Evolutionary conservation across 2,329 filamentous ascomycete species (phyloP).

Genomic region (Colletotrichum tropicicola): DNA sequence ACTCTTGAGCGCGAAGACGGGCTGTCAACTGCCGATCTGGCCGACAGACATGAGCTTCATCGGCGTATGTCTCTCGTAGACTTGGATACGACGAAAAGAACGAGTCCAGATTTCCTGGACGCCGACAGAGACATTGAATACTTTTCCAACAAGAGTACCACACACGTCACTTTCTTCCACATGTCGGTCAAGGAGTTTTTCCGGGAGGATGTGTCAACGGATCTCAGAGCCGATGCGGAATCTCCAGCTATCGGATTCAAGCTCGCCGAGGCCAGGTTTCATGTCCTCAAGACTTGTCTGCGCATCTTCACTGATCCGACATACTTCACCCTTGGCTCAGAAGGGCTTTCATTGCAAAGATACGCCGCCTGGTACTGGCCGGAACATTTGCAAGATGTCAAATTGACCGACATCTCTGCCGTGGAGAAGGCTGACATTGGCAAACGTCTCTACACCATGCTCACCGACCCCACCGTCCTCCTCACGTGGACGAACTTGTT

Average conservation of each 20-base stretch:
- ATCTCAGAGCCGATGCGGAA: slow-evolving; percentile 19
- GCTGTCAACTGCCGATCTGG: slow-evolving; percentile 49
- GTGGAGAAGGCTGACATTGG: slow-evolving; percentile 45
- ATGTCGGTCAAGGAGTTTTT: slow-evolving; percentile 50
- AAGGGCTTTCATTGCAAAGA: slow-evolving; percentile 33
- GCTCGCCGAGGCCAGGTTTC: slow-evolving; percentile 42
- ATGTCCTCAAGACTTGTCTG: slow-evolving; percentile 48
- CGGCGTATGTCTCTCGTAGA: slow-evolving; percentile 25
- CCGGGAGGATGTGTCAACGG: slow-evolving; percentile 40
- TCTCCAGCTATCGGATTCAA: slow-evolving; percentile 44
- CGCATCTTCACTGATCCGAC: slow-evolving; percentile 46
- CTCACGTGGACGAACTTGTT: slow-evolving; percentile 51
- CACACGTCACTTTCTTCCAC: slow-evolving; percentile 50
- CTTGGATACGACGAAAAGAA: slow-evolving; percentile 2
- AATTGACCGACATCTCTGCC: slow-evolving; percentile 36
- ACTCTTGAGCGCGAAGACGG: slow-evolving; percentile 54
- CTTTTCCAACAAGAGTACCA: slow-evolving; percentile 51
- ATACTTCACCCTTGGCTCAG: slow-evolving; percentile 29
- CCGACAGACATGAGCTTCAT: slow-evolving; percentile 46
- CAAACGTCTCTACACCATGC: slow-evolving; percentile 44
- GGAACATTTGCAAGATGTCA: slow-evolving; percentile 47
- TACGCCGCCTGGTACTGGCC: slow-evolving; percentile 57
- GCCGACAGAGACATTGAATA: slow-evolving; percentile 46
- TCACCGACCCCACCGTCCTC: slow-evolving; percentile 46
- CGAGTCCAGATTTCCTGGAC: slow-evolving; percentile 41